Evolutionary conservation across 352 stramenopile species (phyloP).

Genomic region (Thraustotheca clavata): DNA sequence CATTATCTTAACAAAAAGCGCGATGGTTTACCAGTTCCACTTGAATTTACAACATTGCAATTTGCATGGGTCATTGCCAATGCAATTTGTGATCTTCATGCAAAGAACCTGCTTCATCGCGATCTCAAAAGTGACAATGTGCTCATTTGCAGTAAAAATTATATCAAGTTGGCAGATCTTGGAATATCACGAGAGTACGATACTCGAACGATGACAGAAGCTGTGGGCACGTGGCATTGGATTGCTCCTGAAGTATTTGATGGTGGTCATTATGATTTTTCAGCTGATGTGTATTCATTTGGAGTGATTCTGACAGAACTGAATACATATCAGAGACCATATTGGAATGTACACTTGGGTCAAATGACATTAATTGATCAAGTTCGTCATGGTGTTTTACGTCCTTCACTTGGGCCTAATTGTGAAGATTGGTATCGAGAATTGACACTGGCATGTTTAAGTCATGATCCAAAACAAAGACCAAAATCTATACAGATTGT

Average conservation of each 20-base stretch:
- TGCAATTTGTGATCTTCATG: constrained; percentile 29
- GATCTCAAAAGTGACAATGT: constrained; percentile 33
- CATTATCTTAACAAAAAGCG: neutral
- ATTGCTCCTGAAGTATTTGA: constrained; percentile 24
- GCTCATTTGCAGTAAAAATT: constrained; percentile 15
- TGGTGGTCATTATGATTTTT: neutral
- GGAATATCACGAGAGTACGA: constrained; percentile 28
- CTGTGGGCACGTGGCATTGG: constrained; percentile 25
- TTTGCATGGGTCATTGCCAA: constrained; percentile 5
- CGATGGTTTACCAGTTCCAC: neutral
- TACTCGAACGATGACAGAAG: constrained; percentile 29
- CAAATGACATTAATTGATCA: constrained; percentile 4
- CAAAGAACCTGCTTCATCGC: constrained; percentile 28
- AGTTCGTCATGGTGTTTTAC: neutral
- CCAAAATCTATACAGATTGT: neutral
- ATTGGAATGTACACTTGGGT: constrained; percentile 1
- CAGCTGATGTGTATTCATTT: constrained; percentile 19
- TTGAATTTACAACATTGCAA: neutral
- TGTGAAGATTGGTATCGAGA: neutral
- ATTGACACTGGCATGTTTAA: neutral
- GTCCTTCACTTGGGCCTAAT: neutral
- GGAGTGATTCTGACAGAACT: constrained; percentile 18
- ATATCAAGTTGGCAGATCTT: constrained; percentile 30
- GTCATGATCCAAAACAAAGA: neutral
- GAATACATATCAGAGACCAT: neutral